A percentile compares a stretch with the other conserved stretches of the same genome.
Evolutionary conservation across 2,329 filamentous ascomycete species (phyloP).

Genomic region (Claviceps sp.): DNA sequence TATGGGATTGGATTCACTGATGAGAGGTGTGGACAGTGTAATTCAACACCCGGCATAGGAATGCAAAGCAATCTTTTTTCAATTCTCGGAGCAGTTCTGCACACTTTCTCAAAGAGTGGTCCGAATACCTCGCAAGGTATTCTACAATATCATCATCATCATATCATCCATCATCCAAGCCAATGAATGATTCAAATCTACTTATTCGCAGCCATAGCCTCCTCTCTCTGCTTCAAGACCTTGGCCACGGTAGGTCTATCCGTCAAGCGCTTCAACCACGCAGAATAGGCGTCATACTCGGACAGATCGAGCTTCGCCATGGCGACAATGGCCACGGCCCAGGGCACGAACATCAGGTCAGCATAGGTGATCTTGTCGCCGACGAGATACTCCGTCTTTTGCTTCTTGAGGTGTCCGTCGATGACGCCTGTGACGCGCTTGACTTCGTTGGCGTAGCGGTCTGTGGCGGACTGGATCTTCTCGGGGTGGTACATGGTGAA

Average conservation of each 20-base stretch:
- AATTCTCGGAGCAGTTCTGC: too few species aligned
- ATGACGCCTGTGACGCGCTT: conserved; percentile 16
- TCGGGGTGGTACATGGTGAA: conserved; percentile 12
- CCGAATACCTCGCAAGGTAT: too few species aligned
- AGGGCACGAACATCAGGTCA: conserved; percentile 15
- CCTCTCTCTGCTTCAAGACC: conserved; percentile 3
- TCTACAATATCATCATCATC: too few species aligned
- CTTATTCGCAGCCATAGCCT: not conserved
- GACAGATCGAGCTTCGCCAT: not conserved
- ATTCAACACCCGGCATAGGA: too few species aligned
- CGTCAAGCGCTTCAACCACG: conserved; percentile 3
- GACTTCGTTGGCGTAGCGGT: conserved; percentile 17
- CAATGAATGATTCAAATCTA: not conserved
- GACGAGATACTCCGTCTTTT: conserved; percentile 11
- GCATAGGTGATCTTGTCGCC: conserved; percentile 13
- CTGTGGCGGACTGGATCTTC: conserved; percentile 14
- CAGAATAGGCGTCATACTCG: conserved; percentile 1
- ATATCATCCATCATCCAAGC: too few species aligned
- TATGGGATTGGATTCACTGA: too few species aligned
- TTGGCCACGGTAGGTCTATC: conserved; percentile 2
- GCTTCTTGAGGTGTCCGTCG: conserved; percentile 10
- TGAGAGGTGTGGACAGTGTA: too few species aligned
- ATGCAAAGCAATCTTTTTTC: too few species aligned
- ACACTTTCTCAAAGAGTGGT: too few species aligned
- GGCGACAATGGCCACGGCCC: not conserved